These are phyloP conservation scores for Acer yangbiense DNA, from an alignment of 345 rosid species.

Conservation along the genomic window DNA sequence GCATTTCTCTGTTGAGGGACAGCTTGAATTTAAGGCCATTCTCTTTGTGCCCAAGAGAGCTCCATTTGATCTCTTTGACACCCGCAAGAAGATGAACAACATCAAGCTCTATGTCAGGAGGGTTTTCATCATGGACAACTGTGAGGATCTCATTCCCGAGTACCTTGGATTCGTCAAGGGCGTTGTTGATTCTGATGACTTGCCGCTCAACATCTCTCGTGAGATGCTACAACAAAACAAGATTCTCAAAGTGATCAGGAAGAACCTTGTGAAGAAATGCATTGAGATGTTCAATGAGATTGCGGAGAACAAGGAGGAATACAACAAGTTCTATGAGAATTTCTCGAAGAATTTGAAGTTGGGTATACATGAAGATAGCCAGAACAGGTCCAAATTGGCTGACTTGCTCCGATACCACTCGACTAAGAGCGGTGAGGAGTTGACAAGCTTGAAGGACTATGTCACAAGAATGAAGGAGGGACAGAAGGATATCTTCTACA, in stretches of 20 bases:
- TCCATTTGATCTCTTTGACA: conserved; percentile 87
- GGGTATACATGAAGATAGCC: conserved; percentile 90
- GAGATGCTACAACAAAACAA: conserved; percentile 91
- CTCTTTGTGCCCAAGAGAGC: conserved; percentile 84
- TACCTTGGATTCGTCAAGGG: conserved; percentile 85
- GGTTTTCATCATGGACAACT: conserved; percentile 94
- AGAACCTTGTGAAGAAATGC: conserved; percentile 89
- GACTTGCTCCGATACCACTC: conserved; percentile 82
- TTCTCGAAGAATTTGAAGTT: conserved; percentile 86
- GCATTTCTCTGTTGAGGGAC: conserved; percentile 92
- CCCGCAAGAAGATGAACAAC: conserved; percentile 82
- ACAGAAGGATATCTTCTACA: conserved; percentile 80
- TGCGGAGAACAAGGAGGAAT: conserved; percentile 85
- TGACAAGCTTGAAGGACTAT: conserved; percentile 83
- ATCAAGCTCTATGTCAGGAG: conserved; percentile 84
- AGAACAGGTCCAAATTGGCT: conserved; percentile 75
- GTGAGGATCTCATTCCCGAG: conserved; percentile 86
- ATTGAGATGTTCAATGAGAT: conserved; percentile 91
- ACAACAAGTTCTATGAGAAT: conserved; percentile 78
- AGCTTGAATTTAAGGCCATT: conserved; percentile 87
- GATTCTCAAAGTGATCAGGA: conserved; percentile 91
- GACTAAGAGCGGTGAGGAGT: conserved; percentile 77
- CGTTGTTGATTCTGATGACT: conserved; percentile 87
- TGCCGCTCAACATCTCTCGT: conserved; percentile 92
- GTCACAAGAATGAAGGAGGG: conserved; percentile 94